These are phyloP conservation scores for Spergularia azorica DNA, from an alignment of 179 eudicot genomes.

Conservation along the genomic window DNA sequence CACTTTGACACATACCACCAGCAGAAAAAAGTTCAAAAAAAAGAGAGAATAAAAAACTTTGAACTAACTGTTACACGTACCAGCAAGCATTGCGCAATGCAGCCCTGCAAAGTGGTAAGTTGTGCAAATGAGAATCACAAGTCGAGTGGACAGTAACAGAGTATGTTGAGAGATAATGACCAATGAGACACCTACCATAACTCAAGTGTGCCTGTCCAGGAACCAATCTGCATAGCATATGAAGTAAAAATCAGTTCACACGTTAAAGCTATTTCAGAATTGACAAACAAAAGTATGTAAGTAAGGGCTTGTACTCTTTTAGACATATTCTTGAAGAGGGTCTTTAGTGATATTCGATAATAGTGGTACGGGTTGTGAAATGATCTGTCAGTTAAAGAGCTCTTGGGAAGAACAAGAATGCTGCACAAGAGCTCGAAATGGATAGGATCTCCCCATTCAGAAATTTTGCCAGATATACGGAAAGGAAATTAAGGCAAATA, in stretches of 20 bases:
- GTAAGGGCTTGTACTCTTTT: neutral
- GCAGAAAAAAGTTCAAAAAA: too few species aligned
- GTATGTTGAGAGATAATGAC: neutral
- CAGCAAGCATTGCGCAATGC: conserved; percentile 93
- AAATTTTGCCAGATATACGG: neutral
- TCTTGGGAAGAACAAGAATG: conserved; percentile 2
- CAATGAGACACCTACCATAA: conserved; percentile 58
- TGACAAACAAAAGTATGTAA: conserved; percentile 6
- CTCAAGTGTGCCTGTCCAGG: conserved; percentile 92
- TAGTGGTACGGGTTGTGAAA: neutral
- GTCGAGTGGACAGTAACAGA: neutral
- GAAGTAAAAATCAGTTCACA: conserved; percentile 12
- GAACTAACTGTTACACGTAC: conserved; percentile 39
- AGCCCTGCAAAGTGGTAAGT: conserved; percentile 58
- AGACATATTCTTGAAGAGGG: neutral
- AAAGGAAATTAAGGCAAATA: neutral
- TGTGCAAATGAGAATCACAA: conserved; percentile 18
- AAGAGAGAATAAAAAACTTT: neutral
- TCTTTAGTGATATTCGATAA: neutral
- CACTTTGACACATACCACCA: too few species aligned
- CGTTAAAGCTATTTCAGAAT: neutral
- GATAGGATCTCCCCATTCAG: neutral
- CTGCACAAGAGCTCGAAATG: neutral
- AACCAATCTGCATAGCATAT: conserved; percentile 59
- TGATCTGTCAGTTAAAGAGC: neutral